These are phyloP conservation scores for Stagonosporopsis vannaccii DNA, from an alignment of 2,329 filamentous ascomycete species.

Conservation along the genomic window DNA sequence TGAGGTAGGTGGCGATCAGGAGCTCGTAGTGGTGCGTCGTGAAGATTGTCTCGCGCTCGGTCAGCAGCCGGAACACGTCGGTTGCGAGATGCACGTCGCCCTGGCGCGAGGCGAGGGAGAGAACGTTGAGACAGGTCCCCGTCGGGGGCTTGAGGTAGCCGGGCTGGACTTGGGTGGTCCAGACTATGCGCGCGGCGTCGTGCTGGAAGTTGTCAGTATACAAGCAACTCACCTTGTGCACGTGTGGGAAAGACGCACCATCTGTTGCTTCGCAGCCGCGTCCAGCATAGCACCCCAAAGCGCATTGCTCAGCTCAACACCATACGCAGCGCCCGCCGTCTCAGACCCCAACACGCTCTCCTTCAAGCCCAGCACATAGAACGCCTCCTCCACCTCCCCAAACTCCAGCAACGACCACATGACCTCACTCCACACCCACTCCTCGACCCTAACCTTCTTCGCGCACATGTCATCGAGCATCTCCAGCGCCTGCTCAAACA, in stretches of 20 bases:
- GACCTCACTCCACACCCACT: constrained; percentile 82
- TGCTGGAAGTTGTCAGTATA: constrained; percentile 52
- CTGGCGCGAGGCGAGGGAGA: constrained; percentile 74
- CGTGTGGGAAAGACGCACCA: constrained; percentile 51
- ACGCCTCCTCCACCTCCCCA: constrained; percentile 78
- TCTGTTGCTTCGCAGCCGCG: constrained; percentile 68
- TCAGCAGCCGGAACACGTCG: constrained; percentile 72
- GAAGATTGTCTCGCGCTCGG: constrained; percentile 64
- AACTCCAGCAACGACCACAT: constrained; percentile 75
- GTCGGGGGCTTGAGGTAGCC: constrained; percentile 69
- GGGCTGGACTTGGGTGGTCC: constrained; percentile 70
- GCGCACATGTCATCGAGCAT: constrained; percentile 72
- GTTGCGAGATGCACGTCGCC: constrained; percentile 74
- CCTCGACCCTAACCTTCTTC: constrained; percentile 62
- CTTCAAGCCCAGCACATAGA: constrained; percentile 66
- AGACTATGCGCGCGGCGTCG: constrained; percentile 71
- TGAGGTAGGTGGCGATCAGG: constrained; percentile 74
- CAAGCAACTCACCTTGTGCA: no score
- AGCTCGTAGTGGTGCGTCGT: constrained; percentile 78
- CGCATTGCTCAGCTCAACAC: constrained; percentile 54
- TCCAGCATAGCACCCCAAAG: constrained; percentile 80
- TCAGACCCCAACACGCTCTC: constrained; percentile 29
- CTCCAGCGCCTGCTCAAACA: constrained; percentile 80
- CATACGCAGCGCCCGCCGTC: constrained; percentile 31
- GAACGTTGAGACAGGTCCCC: constrained; percentile 70